phyloP scores from a whole-genome alignment of 106 monocot genomes.

The Cymbidium sinense region DNA sequence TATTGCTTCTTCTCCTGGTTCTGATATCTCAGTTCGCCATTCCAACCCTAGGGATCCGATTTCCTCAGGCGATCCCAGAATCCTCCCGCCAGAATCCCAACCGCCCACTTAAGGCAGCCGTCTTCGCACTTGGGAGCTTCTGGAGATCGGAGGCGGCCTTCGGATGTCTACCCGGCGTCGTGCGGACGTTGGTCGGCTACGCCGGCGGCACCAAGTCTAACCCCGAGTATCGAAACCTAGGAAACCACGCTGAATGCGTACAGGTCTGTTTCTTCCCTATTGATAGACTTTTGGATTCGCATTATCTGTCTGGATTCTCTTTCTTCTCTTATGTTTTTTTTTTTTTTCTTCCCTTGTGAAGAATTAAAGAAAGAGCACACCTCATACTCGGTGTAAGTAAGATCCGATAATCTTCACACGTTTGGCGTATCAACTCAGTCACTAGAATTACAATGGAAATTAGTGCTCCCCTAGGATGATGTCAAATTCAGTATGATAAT shows the following conservation, averaged over 20 bases:
- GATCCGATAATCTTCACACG: not conserved
- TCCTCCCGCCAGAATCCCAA: not conserved
- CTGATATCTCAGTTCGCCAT: not conserved
- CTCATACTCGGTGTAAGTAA: not conserved
- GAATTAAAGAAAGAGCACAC: not conserved
- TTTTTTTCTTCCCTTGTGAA: not conserved
- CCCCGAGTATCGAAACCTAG: slow-evolving; percentile 63
- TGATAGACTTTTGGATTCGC: not conserved
- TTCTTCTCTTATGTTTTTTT: not conserved
- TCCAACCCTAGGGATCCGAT: not conserved
- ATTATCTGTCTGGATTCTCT: not conserved
- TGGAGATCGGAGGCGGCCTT: slow-evolving; percentile 91
- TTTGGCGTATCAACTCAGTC: not conserved
- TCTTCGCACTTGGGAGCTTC: slow-evolving; percentile 93
- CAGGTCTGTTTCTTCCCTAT: slow-evolving; percentile 27
- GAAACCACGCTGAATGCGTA: slow-evolving; percentile 91
- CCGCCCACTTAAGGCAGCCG: slow-evolving; percentile 36
- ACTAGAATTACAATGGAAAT: not conserved
- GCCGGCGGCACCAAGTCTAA: slow-evolving; percentile 70
- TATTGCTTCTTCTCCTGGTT: not conserved
- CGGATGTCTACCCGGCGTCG: slow-evolving; percentile 84
- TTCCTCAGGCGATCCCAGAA: slow-evolving; percentile 5
- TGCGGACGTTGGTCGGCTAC: slow-evolving; percentile 74
- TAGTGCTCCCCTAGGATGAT: not conserved
- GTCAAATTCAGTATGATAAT: no score